Evolutionary conservation across 75 land plant species (phyloP), one percentile per base, ranked within the genome.

Genomic region (Picea sitchensis): DNA sequence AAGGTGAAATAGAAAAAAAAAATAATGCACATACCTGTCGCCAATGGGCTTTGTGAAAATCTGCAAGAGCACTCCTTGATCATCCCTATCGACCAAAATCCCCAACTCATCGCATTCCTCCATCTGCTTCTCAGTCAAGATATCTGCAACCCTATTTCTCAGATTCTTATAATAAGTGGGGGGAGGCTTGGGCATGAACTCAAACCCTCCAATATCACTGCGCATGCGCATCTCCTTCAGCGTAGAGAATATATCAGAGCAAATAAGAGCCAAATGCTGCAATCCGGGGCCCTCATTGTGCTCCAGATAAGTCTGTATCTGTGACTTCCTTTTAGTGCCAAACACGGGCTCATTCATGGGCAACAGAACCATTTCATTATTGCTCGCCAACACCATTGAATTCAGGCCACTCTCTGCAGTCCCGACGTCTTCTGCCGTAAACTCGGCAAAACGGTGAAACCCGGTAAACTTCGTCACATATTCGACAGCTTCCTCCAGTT

Each of bases 1-100:
- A 26, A 61, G 18, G 61, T 14, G 61, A 61, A 75, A 54, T 34
- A 30, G 56, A 21, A 13, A 30, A 44, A 14, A 20, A 17, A 36
- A 21, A 61, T 61, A 61, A n/a, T 13, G 59, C 47, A 3, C 44
- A 62, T 87, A 94, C 99, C 99, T 96, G 80, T 96, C 99, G 8
- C 99, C 99, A 3, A 96, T 82, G n/a, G 99, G 99, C 86, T 93
- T 92, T 73, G 99, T 96, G 83, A 96, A 94, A 41, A 96, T 96
- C 86, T 96, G 99, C 32, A 96, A 86, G 67, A 96, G 79, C n/a
- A 88, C 87, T 0, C 99, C 99, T 78, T 96, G 96, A 71, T 96
- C 94, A 77, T 96, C 99, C 78, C 88, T 89, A 76, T 96, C 99
- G 73, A 94, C 94, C 83, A 93, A 73, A 79, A 96, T 88, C 76